phyloP scores from a whole-genome alignment of 2,329 filamentous ascomycete genomes.

The Pseudofabraea citricarpa region DNA sequence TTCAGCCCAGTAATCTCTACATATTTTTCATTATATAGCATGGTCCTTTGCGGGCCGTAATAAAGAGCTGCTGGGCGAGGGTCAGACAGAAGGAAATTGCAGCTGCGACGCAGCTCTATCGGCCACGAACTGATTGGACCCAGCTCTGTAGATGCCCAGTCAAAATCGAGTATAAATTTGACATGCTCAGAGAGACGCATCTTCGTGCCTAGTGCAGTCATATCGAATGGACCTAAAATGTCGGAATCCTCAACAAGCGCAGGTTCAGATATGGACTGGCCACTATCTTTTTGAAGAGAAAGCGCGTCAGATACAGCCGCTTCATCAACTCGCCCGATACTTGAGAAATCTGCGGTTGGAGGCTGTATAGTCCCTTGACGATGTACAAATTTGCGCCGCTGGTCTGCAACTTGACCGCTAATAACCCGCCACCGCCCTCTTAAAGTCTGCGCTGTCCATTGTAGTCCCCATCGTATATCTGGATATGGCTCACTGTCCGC shows the following conservation, averaged over 20 bases:
- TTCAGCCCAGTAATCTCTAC: constrained; percentile 26
- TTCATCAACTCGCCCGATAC: not conserved
- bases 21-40: constrained; percentile 34
- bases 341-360: not conserved
- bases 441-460: constrained; percentile 16
- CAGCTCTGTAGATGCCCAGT: constrained; percentile 37
- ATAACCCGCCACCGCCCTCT: constrained; percentile 18
- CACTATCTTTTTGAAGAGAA: constrained; percentile 3
- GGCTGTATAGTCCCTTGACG: too few species aligned
- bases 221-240: constrained; percentile 15
- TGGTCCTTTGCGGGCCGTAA: constrained; percentile 27
- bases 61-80: constrained; percentile 30
- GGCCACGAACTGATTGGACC: constrained; percentile 36
- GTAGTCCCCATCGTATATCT: constrained; percentile 11
- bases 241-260: not conserved
- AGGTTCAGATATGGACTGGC: not conserved
- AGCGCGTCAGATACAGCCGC: not conserved
- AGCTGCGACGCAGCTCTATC: constrained; percentile 32
- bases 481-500: constrained; percentile 1
- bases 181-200: constrained; percentile 17
- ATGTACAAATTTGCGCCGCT: too few species aligned
- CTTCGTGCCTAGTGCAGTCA: constrained; percentile 12
- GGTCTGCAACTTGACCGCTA: constrained; percentile 8
- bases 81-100: constrained; percentile 31
- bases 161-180: constrained; percentile 27